Percentiles rank a stretch among this genome's conserved stretches.
These are phyloP conservation scores for Mucor circinelloides DNA, from an alignment of 371 early-diverging fungal species.

Conservation along the genomic window DNA sequence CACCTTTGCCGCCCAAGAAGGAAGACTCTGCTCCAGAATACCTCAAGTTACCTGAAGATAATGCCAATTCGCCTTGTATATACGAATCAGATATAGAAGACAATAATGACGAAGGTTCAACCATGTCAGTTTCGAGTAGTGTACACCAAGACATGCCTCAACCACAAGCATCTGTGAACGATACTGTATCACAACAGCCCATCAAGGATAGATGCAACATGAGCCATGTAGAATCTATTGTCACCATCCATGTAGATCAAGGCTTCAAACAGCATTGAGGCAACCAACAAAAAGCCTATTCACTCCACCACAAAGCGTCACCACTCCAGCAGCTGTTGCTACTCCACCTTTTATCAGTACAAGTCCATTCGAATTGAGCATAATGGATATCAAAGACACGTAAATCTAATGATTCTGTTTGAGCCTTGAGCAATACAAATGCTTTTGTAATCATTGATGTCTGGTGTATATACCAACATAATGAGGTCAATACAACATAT, in stretches of 20 bases:
- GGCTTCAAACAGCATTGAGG: not conserved
- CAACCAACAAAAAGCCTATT: not conserved
- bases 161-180: too few relatives aligned
- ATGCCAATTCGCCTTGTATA: not conserved
- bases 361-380: constrained; percentile 8
- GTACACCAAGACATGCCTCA: not conserved
- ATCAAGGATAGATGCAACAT: constrained; percentile 14
- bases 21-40: not conserved
- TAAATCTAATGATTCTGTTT: not conserved
- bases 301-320: constrained; percentile 6
- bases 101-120: not conserved
- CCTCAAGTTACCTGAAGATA: not conserved
- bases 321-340: not conserved
- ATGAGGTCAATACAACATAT: too few relatives aligned
- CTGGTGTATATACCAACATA: too few relatives aligned
- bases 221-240: constrained; percentile 4
- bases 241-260: not conserved
- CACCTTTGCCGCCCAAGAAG: not conserved
- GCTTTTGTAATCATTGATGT: too few relatives aligned
- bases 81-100: not conserved
- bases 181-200: not conserved
- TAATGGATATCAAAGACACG: too few relatives aligned
- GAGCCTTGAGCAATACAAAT: not conserved
- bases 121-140: not conserved
- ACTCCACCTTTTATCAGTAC: not conserved